Conservation (phyloP, 2,329 filamentous ascomycete species). For the Apiospora koreana region DNA sequence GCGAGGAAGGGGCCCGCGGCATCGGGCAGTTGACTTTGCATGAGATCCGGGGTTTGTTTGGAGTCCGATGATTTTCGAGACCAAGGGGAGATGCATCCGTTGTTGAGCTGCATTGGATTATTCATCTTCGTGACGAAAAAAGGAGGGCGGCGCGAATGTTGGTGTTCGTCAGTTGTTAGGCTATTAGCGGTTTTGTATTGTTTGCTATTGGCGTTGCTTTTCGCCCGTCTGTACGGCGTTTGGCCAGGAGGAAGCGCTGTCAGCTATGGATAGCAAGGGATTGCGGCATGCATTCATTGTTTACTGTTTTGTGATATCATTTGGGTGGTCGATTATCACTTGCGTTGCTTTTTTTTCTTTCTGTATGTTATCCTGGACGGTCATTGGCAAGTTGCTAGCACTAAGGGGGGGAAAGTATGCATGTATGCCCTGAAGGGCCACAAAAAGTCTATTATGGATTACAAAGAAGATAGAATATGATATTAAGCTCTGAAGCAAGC, state of each 20-base stretch:
- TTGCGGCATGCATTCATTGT: not conserved
- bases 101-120: too few relatives aligned
- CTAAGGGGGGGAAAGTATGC: not conserved
- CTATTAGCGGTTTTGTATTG: not conserved
- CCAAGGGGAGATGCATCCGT: too few relatives aligned
- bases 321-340: not conserved
- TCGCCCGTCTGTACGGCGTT: not conserved
- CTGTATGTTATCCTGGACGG: not conserved
- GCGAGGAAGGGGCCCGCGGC: slow-evolving; percentile 21
- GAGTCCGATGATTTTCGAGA: not conserved
- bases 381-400: not conserved
- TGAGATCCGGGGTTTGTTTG: slow-evolving; percentile 24
- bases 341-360: too few relatives aligned
- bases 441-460: not conserved
- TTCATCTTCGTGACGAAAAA: too few relatives aligned
- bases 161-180: too few relatives aligned
- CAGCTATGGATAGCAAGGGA: not conserved
- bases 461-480: not conserved
- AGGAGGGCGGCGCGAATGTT: too few relatives aligned
- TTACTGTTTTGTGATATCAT: not conserved
- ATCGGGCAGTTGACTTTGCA: slow-evolving; percentile 15
- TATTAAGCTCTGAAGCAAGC: too few relatives aligned
- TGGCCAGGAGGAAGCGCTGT: not conserved
- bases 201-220: not conserved
- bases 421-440: not conserved